Conservation (phyloP, 1,284 basidiomycete genomes). For the Naganishia sp. region DNA sequence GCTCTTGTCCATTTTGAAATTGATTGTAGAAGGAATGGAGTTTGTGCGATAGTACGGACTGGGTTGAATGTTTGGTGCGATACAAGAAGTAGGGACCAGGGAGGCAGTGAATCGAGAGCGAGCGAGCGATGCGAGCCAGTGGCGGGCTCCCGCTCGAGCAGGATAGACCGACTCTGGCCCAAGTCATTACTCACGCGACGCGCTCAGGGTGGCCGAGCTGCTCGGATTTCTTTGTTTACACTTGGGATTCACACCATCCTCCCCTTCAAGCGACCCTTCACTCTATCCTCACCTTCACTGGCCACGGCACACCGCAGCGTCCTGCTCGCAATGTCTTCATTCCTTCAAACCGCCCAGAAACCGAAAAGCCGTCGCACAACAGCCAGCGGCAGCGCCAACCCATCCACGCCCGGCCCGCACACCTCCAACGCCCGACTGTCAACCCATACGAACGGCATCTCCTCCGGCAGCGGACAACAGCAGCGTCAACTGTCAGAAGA, state of each 20-base stretch:
- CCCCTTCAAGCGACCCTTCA: neutral
- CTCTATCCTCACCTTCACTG: conserved; percentile 1
- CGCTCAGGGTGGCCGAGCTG: neutral
- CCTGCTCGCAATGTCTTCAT: conserved; percentile 2
- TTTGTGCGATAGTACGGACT: neutral
- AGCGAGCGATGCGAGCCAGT: too few relatives aligned
- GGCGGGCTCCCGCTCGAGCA: neutral
- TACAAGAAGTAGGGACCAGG: neutral
- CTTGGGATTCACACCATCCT: conserved; percentile 25
- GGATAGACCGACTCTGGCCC: neutral
- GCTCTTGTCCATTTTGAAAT: conserved; percentile 20
- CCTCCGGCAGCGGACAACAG: conserved; percentile 23
- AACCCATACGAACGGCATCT: conserved; percentile 26
- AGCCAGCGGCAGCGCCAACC: conserved; percentile 17
- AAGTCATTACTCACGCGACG: neutral
- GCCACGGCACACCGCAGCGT: neutral
- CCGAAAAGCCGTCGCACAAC: conserved; percentile 29
- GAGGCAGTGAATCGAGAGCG: too few relatives aligned
- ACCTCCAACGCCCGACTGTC: conserved; percentile 24
- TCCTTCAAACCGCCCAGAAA: conserved; percentile 26
- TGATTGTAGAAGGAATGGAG: neutral
- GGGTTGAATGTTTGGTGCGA: neutral
- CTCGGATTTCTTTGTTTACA: conserved; percentile 36
- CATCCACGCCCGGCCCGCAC: conserved; percentile 24
- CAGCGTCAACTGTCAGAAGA: conserved; percentile 82